Evolutionary conservation across 768 basidiomycete genomes (phyloP).

Genomic region (Crucibulum laeve): DNA sequence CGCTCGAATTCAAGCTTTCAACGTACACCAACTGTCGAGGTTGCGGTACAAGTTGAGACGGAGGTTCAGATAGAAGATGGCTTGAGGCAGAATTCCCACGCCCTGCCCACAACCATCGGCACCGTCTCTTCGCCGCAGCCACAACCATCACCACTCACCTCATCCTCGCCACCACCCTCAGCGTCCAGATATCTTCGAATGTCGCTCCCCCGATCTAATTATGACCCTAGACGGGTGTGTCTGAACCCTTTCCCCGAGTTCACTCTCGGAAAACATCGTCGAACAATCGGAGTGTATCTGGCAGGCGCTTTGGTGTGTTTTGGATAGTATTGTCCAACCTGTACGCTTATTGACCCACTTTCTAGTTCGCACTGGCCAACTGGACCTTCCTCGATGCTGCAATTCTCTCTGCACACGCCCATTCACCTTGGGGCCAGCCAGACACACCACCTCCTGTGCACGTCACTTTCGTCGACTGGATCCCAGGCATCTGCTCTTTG

Average conservation of each 20-base stretch:
- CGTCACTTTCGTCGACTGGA: conserved; percentile 93
- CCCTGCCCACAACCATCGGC: not conserved
- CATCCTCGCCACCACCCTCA: conserved; percentile 9
- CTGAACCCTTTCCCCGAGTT: conserved; percentile 81
- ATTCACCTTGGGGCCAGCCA: conserved; percentile 60
- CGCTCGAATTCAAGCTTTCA: too few relatives aligned
- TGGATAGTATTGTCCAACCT: conserved; percentile 2
- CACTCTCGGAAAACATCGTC: conserved; percentile 69
- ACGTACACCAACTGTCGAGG: too few relatives aligned
- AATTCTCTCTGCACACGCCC: conserved; percentile 84
- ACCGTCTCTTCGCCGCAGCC: not conserved
- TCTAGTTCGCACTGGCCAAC: conserved; percentile 90
- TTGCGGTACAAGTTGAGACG: conserved; percentile 14
- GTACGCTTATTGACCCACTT: conserved; percentile 2
- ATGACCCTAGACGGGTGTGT: conserved; percentile 87
- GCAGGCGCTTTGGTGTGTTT: conserved; percentile 84
- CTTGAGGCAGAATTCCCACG: not conserved
- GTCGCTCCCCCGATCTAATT: conserved; percentile 67
- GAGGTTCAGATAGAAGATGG: not conserved
- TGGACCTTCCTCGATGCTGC: conserved; percentile 96
- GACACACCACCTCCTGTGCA: conserved; percentile 61
- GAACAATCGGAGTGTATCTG: conserved; percentile 84
- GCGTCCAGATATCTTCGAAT: conserved; percentile 23
- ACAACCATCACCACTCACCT: conserved; percentile 11
- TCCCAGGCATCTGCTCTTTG: conserved; percentile 92